Base-by-base conservation (phyloP, 192 early-diverging fungal species). In the Gamsiella multidivaricata region DNA sequence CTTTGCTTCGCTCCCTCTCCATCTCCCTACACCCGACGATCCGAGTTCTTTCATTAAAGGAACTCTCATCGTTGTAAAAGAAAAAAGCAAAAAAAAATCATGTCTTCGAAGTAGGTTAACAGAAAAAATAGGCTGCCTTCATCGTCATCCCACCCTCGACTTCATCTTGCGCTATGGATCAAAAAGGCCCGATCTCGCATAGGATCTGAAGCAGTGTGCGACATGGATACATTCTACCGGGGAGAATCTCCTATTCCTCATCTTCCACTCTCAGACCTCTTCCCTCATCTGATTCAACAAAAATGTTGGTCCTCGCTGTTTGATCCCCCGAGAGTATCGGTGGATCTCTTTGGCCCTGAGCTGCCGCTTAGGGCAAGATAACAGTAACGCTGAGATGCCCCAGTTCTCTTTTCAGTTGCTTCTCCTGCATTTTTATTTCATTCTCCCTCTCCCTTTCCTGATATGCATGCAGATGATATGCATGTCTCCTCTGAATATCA, bases 71-170 rank as follows among this genome's bases (percentile, higher is more conserved):
- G 64, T 76, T 59, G 61, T 61, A 61, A 62, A 61, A 66, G 68
- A 76, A 76, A 76, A 76, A 76, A 76, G 57, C 49, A 60, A 66
- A 76, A 76, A 71, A 76, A 76, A 76, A 68, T 50, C 63, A 75
- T 75, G 72, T 43, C 72, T 66, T 63, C 72, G 63, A 15, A 58
- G 72, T 75, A 75, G 36, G 72, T 54, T 20, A 3, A 54, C n/a
- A n/a, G n/a, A n/a, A n/a, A n/a, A n/a, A n/a, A n/a, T n/a, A n/a
- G n/a, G n/a, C n/a, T n/a, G n/a, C n/a, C n/a, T n/a, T n/a, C n/a
- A n/a, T n/a, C n/a, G n/a, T n/a, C n/a, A n/a, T 50, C 36, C 26
- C 18, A 26, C 43, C 28, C 25, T 11, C 26, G 28, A 31, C 23
- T 32, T 18, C 54, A 17, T 36, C 28, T n/a, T 33, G n/a, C n/a